Conservation (phyloP, 2,329 filamentous ascomycete genomes). For the Rhynchosporium secalis region DNA sequence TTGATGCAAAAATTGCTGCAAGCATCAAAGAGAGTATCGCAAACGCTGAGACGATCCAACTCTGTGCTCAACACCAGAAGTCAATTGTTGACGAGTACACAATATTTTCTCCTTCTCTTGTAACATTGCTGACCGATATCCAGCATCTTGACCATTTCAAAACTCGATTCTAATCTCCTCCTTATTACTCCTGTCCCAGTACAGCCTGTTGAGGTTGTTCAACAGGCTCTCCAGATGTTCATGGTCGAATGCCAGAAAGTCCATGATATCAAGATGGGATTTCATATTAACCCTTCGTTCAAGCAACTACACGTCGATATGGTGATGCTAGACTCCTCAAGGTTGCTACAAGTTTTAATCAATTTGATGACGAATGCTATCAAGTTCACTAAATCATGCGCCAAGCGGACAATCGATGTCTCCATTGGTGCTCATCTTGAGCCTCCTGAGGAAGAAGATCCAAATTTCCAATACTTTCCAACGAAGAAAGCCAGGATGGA, state of each 20-base stretch:
- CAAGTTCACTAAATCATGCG: conserved; percentile 72
- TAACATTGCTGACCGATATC: not conserved
- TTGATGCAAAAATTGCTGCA: conserved; percentile 24
- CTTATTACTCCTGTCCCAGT: conserved; percentile 64
- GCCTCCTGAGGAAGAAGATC: not conserved
- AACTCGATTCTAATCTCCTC: conserved; percentile 72
- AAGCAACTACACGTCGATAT: conserved; percentile 58
- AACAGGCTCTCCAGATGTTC: conserved; percentile 73
- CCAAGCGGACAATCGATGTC: conserved; percentile 55
- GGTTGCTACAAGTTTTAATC: conserved; percentile 76
- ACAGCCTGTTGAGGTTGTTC: conserved; percentile 52
- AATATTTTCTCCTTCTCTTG: not conserved
- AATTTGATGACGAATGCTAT: conserved; percentile 79
- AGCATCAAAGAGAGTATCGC: conserved; percentile 64
- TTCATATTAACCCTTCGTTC: conserved; percentile 63
- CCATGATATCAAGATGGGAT: conserved; percentile 65
- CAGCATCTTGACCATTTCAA: conserved; percentile 65
- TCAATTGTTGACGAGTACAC: conserved; percentile 63
- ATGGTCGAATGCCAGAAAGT: conserved; percentile 67
- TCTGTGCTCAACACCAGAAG: conserved; percentile 78
- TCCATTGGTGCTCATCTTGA: conserved; percentile 26
- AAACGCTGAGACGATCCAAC: conserved; percentile 75
- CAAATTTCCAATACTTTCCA: conserved; percentile 22
- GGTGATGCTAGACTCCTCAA: conserved; percentile 68
- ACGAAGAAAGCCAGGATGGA: conserved; percentile 17